Percentiles rank a stretch among this genome's conserved stretches.
Evolutionary conservation across 2,329 filamentous ascomycete genomes (phyloP).

Genomic region (Elsinoe necatrix): DNA sequence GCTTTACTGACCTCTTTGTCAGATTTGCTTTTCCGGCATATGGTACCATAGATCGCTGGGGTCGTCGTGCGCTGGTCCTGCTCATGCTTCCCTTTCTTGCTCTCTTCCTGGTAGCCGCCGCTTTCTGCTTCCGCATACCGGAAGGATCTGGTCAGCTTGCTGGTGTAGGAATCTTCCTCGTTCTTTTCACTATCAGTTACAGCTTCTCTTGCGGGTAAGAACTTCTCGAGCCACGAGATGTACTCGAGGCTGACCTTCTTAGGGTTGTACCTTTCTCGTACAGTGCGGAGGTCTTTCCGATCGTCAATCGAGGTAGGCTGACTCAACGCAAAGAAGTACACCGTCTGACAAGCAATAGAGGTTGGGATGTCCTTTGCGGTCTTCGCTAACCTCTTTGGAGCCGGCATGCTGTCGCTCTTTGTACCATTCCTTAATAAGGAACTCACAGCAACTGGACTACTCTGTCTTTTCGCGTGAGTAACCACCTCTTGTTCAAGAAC

Average conservation of each 20-base stretch:
- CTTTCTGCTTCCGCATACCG: slow-evolving; percentile 46
- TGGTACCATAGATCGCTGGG: slow-evolving; percentile 51
- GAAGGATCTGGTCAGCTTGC: slow-evolving; percentile 36
- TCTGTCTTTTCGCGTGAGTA: slow-evolving; percentile 24
- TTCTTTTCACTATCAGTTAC: slow-evolving; percentile 40
- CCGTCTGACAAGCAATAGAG: slow-evolving; percentile 31
- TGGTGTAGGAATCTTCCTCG: slow-evolving; percentile 49
- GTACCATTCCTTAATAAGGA: slow-evolving; percentile 22
- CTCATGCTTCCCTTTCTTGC: slow-evolving; percentile 41
- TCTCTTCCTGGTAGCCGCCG: slow-evolving; percentile 38
- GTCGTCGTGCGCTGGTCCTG: slow-evolving; percentile 43
- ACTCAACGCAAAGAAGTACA: not conserved
- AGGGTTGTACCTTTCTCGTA: slow-evolving; percentile 57
- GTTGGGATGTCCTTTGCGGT: slow-evolving; percentile 64
- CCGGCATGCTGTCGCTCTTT: slow-evolving; percentile 25
- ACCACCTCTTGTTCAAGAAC: not conserved
- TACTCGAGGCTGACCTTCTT: not conserved
- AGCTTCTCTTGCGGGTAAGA: slow-evolving; percentile 29
- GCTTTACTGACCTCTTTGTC: not conserved
- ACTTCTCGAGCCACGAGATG: not conserved
- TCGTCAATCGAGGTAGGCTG: slow-evolving; percentile 48
- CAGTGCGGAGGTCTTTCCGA: slow-evolving; percentile 60
- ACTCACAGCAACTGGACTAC: slow-evolving; percentile 22
- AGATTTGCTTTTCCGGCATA: slow-evolving; percentile 51
- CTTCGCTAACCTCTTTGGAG: slow-evolving; percentile 27